Evolutionary conservation across 2,329 filamentous ascomycete species (phyloP).

Genomic region (Herpotrichia juniperi): DNA sequence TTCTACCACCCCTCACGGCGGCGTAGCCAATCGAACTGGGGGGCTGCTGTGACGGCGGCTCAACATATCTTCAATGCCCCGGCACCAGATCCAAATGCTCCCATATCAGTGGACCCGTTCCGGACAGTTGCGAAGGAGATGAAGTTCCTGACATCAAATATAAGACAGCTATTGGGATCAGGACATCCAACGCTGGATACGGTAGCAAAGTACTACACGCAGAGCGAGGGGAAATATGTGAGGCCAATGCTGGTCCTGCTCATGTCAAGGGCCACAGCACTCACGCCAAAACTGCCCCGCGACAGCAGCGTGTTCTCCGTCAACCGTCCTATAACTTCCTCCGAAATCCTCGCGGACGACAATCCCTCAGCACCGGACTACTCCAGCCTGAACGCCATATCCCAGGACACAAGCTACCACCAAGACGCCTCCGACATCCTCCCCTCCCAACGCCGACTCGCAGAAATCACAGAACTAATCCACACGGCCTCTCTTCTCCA

Average conservation of each 20-base stretch:
- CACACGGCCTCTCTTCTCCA: slow-evolving; percentile 96
- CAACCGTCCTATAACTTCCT: slow-evolving; percentile 66
- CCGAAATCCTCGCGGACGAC: slow-evolving; percentile 73
- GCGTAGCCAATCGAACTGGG: slow-evolving; percentile 70
- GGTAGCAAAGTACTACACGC: slow-evolving; percentile 97
- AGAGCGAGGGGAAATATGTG: slow-evolving; percentile 95
- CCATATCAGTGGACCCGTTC: slow-evolving; percentile 84
- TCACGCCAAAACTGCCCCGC: slow-evolving; percentile 65
- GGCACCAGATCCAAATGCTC: slow-evolving; percentile 61
- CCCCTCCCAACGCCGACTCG: slow-evolving; percentile 88
- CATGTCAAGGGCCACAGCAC: slow-evolving; percentile 92
- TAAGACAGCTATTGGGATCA: slow-evolving; percentile 88
- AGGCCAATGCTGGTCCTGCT: slow-evolving; percentile 92
- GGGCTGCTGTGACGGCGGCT: slow-evolving; percentile 71
- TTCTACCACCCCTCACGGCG: slow-evolving; percentile 48
- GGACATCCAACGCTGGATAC: slow-evolving; percentile 94
- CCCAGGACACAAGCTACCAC: slow-evolving; percentile 53
- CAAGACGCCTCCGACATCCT: slow-evolving; percentile 71
- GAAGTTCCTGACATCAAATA: slow-evolving; percentile 93
- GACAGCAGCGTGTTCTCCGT: slow-evolving; percentile 46
- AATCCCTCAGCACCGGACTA: slow-evolving; percentile 71
- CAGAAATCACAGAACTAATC: slow-evolving; percentile 96
- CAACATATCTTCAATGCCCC: slow-evolving; percentile 73
- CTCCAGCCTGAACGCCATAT: slow-evolving; percentile 59
- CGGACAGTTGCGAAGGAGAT: slow-evolving; percentile 93